These are phyloP conservation scores for Phytophthora citricola DNA, from an alignment of 352 stramenopile species.

Conservation along the genomic window DNA sequence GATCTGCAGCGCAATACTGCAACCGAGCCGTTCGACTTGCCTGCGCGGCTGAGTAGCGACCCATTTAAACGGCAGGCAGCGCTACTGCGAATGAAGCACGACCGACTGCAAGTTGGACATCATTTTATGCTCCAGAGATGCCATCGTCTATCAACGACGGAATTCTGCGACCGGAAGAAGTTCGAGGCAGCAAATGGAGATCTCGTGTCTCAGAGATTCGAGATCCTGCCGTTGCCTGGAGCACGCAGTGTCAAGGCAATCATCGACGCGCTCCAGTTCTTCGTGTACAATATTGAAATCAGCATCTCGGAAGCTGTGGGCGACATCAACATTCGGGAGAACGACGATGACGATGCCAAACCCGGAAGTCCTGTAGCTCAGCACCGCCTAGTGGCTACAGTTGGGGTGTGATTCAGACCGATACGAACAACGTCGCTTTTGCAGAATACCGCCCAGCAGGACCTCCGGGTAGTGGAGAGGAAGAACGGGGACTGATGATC, in stretches of 20 bases:
- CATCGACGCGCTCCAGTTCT: conserved; percentile 48
- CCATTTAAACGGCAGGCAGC: conserved; percentile 21
- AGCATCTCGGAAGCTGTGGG: conserved; percentile 49
- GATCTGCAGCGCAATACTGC: conserved; percentile 20
- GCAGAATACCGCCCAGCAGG: conserved; percentile 33
- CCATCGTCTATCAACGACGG: conserved; percentile 28
- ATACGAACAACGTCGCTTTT: conserved; percentile 55
- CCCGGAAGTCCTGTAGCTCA: conserved; percentile 39
- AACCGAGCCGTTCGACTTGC: conserved; percentile 36
- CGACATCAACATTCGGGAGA: conserved; percentile 57
- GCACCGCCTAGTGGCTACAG: conserved; percentile 44
- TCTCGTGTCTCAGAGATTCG: conserved; percentile 43
- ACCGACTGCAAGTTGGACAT: conserved; percentile 36
- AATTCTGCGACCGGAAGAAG: conserved; percentile 50
- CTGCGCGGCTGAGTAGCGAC: conserved; percentile 27
- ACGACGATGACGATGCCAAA: conserved; percentile 59
- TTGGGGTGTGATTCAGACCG: conserved; percentile 39
- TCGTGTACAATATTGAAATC: conserved; percentile 59
- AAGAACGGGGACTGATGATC: conserved; percentile 39
- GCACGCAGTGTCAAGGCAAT: conserved; percentile 38
- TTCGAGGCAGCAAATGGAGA: conserved; percentile 46
- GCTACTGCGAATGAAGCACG: conserved; percentile 34
- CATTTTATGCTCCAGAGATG: conserved; percentile 37
- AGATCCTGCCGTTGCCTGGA: conserved; percentile 50
- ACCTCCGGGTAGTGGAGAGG: conserved; percentile 9